Percentiles rank a stretch among this genome's conserved stretches.
Conservation (phyloP, 2,329 filamentous ascomycete genomes). For the Coniochaeta ligniaria region DNA sequence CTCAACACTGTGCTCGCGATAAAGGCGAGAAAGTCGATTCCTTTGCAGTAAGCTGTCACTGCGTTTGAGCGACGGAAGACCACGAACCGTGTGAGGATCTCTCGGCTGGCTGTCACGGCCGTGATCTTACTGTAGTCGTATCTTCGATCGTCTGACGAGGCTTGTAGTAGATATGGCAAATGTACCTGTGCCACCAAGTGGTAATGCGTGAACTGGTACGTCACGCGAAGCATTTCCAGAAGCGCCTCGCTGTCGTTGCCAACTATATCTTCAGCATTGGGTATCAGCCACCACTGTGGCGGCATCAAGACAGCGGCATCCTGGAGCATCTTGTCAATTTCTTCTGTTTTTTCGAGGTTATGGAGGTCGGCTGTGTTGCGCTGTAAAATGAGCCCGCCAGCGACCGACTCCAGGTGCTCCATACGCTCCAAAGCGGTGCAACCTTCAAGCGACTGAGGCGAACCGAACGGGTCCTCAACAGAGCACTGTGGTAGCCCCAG, state of each 20-base stretch:
- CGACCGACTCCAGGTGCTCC: slow-evolving; percentile 25
- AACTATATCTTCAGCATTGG: slow-evolving; percentile 10
- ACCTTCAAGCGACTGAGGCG: slow-evolving; percentile 16
- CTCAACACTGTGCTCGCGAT: slow-evolving; percentile 31
- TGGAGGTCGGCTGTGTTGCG: slow-evolving; percentile 13
- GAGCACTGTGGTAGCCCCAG: slow-evolving; percentile 36
- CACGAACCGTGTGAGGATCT: slow-evolving; percentile 31
- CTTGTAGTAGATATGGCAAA: slow-evolving; percentile 33
- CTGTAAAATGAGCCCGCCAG: slow-evolving; percentile 28
- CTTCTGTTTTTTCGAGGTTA: slow-evolving; percentile 19
- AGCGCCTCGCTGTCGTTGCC: slow-evolving; percentile 18
- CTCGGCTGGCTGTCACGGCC: slow-evolving; percentile 32
- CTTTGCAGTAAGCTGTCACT: slow-evolving; percentile 28
- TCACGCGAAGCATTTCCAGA: slow-evolving; percentile 26
- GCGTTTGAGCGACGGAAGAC: slow-evolving; percentile 23
- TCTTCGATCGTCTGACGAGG: slow-evolving; percentile 14
- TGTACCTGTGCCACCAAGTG: slow-evolving; percentile 35
- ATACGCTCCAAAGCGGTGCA: slow-evolving; percentile 23
- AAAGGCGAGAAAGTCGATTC: slow-evolving; percentile 32
- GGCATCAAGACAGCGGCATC: slow-evolving; percentile 28
- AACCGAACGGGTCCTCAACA: slow-evolving; percentile 18
- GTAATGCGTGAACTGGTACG: slow-evolving; percentile 33
- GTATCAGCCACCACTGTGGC: slow-evolving; percentile 32
- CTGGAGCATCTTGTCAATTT: slow-evolving; percentile 30
- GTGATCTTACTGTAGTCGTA: slow-evolving; percentile 31